These are phyloP conservation scores for Globisporangium paroecandrum DNA, from an alignment of 352 stramenopile genomes.

Conservation along the genomic window DNA sequence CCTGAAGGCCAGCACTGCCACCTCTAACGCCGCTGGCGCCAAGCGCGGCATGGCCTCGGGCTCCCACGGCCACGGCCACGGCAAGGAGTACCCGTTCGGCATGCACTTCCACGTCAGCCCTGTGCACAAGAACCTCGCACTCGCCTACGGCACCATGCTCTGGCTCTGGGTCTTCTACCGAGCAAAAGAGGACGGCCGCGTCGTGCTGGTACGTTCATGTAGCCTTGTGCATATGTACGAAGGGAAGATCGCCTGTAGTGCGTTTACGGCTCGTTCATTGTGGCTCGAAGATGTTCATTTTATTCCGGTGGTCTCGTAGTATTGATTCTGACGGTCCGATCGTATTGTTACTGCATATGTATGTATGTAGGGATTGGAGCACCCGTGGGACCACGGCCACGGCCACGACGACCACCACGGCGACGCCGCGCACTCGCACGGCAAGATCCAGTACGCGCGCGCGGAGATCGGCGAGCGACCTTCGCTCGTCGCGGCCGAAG, in stretches of 20 bases:
- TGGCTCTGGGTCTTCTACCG: conserved; percentile 91
- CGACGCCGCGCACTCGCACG: conserved; percentile 26
- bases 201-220: conserved; percentile 52
- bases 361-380: conserved; percentile 64
- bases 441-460: conserved; percentile 60
- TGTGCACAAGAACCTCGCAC: conserved; percentile 83
- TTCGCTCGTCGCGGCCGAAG: conserved; percentile 50
- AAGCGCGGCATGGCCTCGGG: conserved; percentile 59
- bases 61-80: conserved; percentile 36
- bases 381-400: conserved; percentile 83
- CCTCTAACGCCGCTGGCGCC: conserved; percentile 14
- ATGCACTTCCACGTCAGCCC: conserved; percentile 89
- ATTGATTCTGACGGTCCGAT: conserved; percentile 1
- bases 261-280: background rate
- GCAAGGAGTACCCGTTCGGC: conserved; percentile 70
- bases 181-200: conserved; percentile 83
- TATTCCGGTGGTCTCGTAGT: conserved; percentile 18
- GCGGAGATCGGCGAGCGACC: conserved; percentile 63
- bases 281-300: background rate
- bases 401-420: conserved; percentile 28
- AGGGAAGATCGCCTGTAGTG: background rate
- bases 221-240: background rate
- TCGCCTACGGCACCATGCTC: conserved; percentile 87
- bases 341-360: background rate
- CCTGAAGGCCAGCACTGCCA: conserved; percentile 26